Percentiles rank a stretch among this genome's conserved stretches.
Conservation (phyloP, 2,329 filamentous ascomycete genomes). For the Nemania sp. region DNA sequence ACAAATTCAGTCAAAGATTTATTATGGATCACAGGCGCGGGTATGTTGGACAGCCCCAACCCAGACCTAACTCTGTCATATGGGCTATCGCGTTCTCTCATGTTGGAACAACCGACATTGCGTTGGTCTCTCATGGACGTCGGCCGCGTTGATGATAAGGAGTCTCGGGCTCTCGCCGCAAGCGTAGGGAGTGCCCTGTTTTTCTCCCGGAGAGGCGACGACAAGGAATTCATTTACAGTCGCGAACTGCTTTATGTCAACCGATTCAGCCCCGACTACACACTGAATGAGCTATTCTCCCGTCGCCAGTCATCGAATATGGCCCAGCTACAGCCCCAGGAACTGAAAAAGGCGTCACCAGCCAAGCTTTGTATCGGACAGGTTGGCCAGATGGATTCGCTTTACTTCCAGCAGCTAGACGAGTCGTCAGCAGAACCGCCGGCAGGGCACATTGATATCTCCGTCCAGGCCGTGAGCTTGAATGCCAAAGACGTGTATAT, state of each 20-base stretch:
- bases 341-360: not conserved
- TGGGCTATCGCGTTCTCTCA: conserved; percentile 25
- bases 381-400: conserved; percentile 9
- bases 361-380: not conserved
- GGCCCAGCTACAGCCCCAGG: too few relatives aligned
- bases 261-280: not conserved
- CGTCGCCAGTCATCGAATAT: too few relatives aligned
- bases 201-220: too few relatives aligned
- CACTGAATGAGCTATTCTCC: not conserved
- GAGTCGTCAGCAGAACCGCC: not conserved
- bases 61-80: conserved; percentile 21
- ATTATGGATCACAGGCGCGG: conserved; percentile 21
- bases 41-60: conserved; percentile 14
- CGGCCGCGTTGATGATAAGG: not conserved
- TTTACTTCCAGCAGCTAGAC: conserved; percentile 28
- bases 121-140: conserved; percentile 12
- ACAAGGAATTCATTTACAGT: not conserved
- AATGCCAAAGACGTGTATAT: conserved; percentile 36
- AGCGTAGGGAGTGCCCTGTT: not conserved
- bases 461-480: conserved; percentile 25
- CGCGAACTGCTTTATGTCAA: not conserved
- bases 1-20: conserved; percentile 17
- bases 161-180: not conserved
- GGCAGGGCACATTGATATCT: not conserved
- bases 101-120: conserved; percentile 26